Base-by-base conservation (phyloP, 352 stramenopile species). In the Aphanomyces astaci region DNA sequence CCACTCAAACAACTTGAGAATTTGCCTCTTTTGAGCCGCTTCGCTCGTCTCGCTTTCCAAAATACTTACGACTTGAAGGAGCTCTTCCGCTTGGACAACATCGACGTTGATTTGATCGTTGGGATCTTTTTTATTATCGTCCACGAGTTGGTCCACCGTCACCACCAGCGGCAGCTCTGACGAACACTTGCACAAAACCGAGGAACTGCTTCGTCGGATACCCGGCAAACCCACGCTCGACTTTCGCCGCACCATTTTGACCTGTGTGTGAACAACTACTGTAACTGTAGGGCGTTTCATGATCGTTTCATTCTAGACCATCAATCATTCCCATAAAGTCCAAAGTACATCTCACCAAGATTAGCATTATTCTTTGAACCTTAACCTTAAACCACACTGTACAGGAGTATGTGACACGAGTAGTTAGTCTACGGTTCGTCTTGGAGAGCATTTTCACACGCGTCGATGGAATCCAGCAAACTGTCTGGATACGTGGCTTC, bases 391-490 rank as follows among this genome's bases (percentile, higher is more conserved):
- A n/a, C n/a, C n/a, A n/a, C n/a, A n/a, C n/a, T n/a, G n/a, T n/a
- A n/a, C n/a, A n/a, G n/a, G n/a, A n/a, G n/a, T n/a, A n/a, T n/a
- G n/a, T n/a, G n/a, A n/a, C n/a, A n/a, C n/a, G n/a, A n/a, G n/a
- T n/a, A n/a, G n/a, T n/a, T 17, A 45, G 54, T 63, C 40, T 15
- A 39, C 19, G n/a, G 36, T 25, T 65, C 25, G 36, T 43, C 51
- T 59, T 59, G 7, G n/a, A 70, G 67, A 0, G 69, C 69, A 25
- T 53, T 56, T 43, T 56, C 24, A 32, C 62, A 59, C 36, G 71
- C 73, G 76, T 76, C 66, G 77, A 76, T 54, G 22, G 80, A 87
- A 70, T 90, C 82, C 52, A 87, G 77, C 28, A 90, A 73, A 53
- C 78, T 88, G 56, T 60, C 73, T 13, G 84, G 86, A 65, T 90